Base-by-base conservation (phyloP, 2,329 filamentous ascomycete genomes). In the Onygenales sp. region DNA sequence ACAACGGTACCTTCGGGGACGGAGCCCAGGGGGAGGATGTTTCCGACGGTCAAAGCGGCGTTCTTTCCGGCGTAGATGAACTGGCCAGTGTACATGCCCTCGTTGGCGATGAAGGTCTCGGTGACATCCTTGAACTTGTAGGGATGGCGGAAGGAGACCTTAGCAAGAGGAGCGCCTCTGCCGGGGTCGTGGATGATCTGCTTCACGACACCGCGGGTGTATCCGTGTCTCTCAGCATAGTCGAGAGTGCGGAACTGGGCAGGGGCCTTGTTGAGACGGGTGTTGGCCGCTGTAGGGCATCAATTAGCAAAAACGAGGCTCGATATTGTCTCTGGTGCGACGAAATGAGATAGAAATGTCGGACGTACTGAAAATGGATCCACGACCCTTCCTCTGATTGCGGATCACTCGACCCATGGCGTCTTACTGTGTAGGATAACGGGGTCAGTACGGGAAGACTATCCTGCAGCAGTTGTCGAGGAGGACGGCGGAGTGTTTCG, bases 61-160 rank as follows among this genome's bases (percentile, higher is more conserved):
- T 95, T 93, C 89, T 98, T 98, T 75, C 93, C 93, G 74, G 92
- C 93, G 80, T 98, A 98, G 86, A 98, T 90, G 84, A 98, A 98
- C 79, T 98, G 93, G 75, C 93, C 93, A 65, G 93, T 96, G 88
- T 97, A 98, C 91, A 97, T 96, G 81, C 93, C 93, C 83, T 97
- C 93, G 81, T 97, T 98, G 78, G 93, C 93, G 74, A 98, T 98
- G 86, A 98, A 96, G 67, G 93, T 98, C 86, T 98, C 91, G 76
- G 87, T 92, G 75, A 90, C 80, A 74, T 91, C 86, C 86, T 95
- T 95, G 87, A 88, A 97, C 77, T 85, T 84, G 87, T 98, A 98
- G 69, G 93, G 90, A 78, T 95, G 88, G 70, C 93, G 91, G 88
- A 98, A 98, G 68, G 84, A 79, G 71, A 98, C 91, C 78, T 88